Evolutionary conservation across 768 basidiomycete genomes (phyloP).

Genomic region (Clitopilus hobsonii): DNA sequence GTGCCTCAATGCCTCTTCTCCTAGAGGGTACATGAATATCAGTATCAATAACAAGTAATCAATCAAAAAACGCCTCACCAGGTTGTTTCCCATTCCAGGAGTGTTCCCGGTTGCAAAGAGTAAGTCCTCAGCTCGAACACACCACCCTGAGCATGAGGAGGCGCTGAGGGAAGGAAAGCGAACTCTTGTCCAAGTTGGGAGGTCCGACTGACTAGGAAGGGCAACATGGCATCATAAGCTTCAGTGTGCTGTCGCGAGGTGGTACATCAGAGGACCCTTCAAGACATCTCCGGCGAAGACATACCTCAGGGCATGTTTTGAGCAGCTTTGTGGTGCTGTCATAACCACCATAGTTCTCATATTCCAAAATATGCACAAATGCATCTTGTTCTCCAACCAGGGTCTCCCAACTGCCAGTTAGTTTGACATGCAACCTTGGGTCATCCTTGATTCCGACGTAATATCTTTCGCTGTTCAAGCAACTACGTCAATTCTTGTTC

Average conservation of each 20-base stretch:
- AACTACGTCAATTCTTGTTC: neutral
- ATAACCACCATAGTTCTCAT: slow-evolving; percentile 88
- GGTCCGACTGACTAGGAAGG: slow-evolving; percentile 66
- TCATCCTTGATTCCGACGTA: slow-evolving; percentile 79
- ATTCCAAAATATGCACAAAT: slow-evolving; percentile 81
- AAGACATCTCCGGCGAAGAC: slow-evolving; percentile 2
- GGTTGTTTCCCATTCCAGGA: slow-evolving; percentile 92
- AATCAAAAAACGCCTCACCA: slow-evolving; percentile 49
- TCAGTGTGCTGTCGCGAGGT: slow-evolving; percentile 47
- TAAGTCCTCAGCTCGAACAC: slow-evolving; percentile 93
- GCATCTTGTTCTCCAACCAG: slow-evolving; percentile 87
- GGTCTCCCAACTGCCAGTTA: slow-evolving; percentile 93
- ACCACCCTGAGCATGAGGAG: slow-evolving; percentile 83
- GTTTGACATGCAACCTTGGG: slow-evolving; percentile 69
- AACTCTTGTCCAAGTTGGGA: slow-evolving; percentile 90
- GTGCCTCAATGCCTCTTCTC: slow-evolving; percentile 92
- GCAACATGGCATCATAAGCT: slow-evolving; percentile 72
- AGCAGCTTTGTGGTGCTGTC: slow-evolving; percentile 72
- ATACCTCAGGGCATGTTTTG: slow-evolving; percentile 57
- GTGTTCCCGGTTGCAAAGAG: slow-evolving; percentile 79
- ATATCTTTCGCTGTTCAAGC: slow-evolving; percentile 62
- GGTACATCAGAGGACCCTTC: neutral
- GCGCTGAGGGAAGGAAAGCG: slow-evolving; percentile 89
- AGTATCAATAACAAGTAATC: neutral
- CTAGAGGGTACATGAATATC: slow-evolving; percentile 28